These are phyloP conservation scores for Acer negundo DNA, from an alignment of 345 rosid species.

Conservation along the genomic window DNA sequence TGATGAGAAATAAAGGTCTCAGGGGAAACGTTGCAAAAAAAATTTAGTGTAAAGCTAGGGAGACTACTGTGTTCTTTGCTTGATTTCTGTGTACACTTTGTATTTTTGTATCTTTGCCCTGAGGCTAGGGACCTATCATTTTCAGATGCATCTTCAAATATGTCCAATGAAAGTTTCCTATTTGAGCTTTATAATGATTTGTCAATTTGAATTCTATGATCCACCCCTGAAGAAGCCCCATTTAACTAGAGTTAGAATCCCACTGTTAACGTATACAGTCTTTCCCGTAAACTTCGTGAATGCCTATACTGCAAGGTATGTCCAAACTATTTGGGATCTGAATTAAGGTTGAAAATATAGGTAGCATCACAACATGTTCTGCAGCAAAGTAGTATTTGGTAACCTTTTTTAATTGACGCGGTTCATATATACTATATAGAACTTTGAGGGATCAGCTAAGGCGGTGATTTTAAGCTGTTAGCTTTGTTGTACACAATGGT, in stretches of 20 bases:
- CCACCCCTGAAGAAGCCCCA: too few relatives aligned
- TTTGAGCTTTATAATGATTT: not conserved
- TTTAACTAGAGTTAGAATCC: not conserved
- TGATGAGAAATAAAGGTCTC: not conserved
- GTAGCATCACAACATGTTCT: not conserved
- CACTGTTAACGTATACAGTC: not conserved
- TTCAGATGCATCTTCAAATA: not conserved
- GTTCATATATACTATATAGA: not conserved
- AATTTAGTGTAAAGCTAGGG: not conserved
- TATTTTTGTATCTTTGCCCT: not conserved
- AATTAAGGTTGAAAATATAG: not conserved
- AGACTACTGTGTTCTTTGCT: not conserved
- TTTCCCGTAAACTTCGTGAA: not conserved
- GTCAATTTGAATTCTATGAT: too few relatives aligned
- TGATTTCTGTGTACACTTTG: not conserved
- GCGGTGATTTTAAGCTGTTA: not conserved
- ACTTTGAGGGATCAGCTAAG: not conserved
- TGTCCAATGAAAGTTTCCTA: not conserved
- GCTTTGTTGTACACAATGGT: not conserved
- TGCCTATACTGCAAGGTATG: not conserved
- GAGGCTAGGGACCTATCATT: not conserved
- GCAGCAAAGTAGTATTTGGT: not conserved
- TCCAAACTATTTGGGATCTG: not conserved
- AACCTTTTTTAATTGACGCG: too few relatives aligned
- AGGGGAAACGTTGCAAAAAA: not conserved